These are phyloP conservation scores for Terfezia boudieri DNA, from an alignment of 495 filamentous ascomycete genomes.

Conservation along the genomic window DNA sequence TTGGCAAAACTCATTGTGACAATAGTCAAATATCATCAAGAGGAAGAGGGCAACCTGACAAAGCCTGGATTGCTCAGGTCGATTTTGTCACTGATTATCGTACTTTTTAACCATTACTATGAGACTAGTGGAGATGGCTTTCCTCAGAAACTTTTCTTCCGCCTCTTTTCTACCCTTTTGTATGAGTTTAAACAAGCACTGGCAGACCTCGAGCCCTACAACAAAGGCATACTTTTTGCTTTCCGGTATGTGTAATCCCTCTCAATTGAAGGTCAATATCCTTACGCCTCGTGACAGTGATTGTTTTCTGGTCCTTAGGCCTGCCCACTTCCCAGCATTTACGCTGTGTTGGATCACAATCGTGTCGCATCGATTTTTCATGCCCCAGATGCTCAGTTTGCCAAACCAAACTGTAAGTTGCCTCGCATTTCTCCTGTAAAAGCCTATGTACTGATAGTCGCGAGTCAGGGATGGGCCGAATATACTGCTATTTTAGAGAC, in stretches of 20 bases:
- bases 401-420: constrained; percentile 7
- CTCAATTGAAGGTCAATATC: too few species aligned
- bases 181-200: constrained; percentile 36
- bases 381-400: constrained; percentile 57
- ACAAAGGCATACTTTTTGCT: constrained; percentile 46
- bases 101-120: constrained; percentile 72
- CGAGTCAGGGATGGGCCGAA: constrained; percentile 40
- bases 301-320: constrained; percentile 53
- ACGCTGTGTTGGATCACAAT: constrained; percentile 65
- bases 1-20: constrained; percentile 61
- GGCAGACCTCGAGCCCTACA: constrained; percentile 26
- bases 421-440: background rate
- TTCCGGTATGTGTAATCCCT: background rate
- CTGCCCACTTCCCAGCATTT: constrained; percentile 56
- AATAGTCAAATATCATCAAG: constrained; percentile 46
- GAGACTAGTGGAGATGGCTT: constrained; percentile 59
- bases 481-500: constrained; percentile 56
- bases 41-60: constrained; percentile 20
- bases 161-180: constrained; percentile 67
- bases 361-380: constrained; percentile 64
- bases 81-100: constrained; percentile 47
- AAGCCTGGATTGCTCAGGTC: constrained; percentile 49
- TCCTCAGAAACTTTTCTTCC: constrained; percentile 75
- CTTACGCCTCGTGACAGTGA: constrained; percentile 10
- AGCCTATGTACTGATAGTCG: constrained; percentile 7